Evolutionary conservation across 2,329 filamentous ascomycete species (phyloP), one percentile per base, ranked within the genome.

Genomic region (Bisporella sp.): DNA sequence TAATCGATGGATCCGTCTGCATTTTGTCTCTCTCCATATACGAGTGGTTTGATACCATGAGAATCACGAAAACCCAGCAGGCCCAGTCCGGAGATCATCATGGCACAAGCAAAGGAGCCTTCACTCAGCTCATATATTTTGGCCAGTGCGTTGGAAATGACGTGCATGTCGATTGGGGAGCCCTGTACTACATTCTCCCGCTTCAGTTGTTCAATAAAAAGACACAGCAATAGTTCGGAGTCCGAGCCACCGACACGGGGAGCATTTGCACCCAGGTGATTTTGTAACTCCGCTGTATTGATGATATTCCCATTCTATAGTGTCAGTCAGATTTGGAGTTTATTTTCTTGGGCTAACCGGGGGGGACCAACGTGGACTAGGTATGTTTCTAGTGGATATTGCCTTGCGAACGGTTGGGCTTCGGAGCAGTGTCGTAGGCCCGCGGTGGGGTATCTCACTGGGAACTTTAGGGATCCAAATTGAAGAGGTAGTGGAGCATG

Each of bases 401-500:
- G 95, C 61, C 92, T 89, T 65, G 93, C 96, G 69, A 96, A 95
- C 0, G 91, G 91, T 69, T 96, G 90, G 7, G 89, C 88, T 69
- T 96, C 89, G 6, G 89, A 84, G 63, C 89, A 92, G 52, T 81
- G 81, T 58, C 85, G 87, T 66, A 84, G 93, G 50, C 91, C 91
- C 9, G 87, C 87, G 5, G 91, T 96, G 8, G 91, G 91, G 69
- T 96, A 96, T 66, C 91, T 78, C 59, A 96, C 21, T 21, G 21
- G 21, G 21, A 21, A 21, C 21, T 21, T 21, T 21, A 21, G 21
- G 21, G 3, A 21, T 21, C 21, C 21, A 21, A 21, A 21, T 21
- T 21, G 21, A 21, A 21, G 21, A 21, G 21, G 21, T 21, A 21
- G 21, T 21, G 21, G 21, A 21, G 21, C 21, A 21, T 21, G 21